Base-by-base conservation (phyloP, 2,329 filamentous ascomycete species). In the Aspergillus glaucus region DNA sequence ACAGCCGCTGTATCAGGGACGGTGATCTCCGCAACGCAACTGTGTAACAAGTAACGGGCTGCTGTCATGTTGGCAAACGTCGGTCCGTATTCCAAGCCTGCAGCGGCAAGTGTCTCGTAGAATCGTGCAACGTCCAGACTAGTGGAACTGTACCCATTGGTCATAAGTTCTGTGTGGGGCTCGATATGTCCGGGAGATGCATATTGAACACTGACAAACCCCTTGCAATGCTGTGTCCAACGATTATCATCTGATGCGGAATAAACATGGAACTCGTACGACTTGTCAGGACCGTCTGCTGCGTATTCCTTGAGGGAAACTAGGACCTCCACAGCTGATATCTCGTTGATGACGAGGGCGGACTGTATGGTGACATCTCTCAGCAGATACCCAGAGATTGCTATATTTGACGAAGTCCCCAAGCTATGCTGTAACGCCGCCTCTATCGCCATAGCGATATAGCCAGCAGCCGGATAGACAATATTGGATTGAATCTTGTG, bases 401-500 rank as follows among this genome's bases (percentile, higher is more conserved):
- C 28, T 19, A 30, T 32, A 19, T n/a, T 37, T 1, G n/a, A 8
- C 14, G 32, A n/a, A 4, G n/a, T 24, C n/a, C 44, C 51, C 15
- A 17, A 26, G 10, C 50, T 12, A 37, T 55, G 51, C 19, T 61
- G 55, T 2, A 17, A 37, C 2, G 49, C 43, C 7, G 64, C 66
- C 45, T 68, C 62, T 2, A 63, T 56, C 2, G 56, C 59, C 57
- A 66, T 65, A 6, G 45, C 47, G 17, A 69, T 47, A 36, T 63
- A 62, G 2, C 61, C 66, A 6, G 64, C 63, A 4, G 52, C 60
- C 2, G 67, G 66, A 43, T 61, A 67, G 1, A 67, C 46, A 7
- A 63, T 57, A 9, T 54, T 55, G 1, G 50, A 54, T 21, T 58
- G 52, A 8, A 68, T 53, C 6, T 45, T 53, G 44, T 69, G 66